phyloP scores from a whole-genome alignment of 2,329 filamentous ascomycete genomes.

The Exophiala aquamarina region DNA sequence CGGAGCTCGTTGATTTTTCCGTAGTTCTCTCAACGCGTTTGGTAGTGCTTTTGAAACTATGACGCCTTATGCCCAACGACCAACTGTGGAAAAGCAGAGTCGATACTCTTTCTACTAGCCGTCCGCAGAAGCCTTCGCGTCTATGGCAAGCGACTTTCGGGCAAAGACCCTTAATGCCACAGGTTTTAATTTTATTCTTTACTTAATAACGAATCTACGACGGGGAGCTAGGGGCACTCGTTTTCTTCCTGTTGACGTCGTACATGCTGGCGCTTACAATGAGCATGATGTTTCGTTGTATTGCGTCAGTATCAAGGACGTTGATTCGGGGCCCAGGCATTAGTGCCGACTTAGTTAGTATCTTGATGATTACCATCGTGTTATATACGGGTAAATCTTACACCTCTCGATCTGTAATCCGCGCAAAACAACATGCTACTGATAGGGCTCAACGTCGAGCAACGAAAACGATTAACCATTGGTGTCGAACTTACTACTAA shows the following conservation, averaged over 20 bases:
- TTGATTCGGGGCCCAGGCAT: slow-evolving; percentile 57
- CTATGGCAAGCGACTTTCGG: slow-evolving; percentile 81
- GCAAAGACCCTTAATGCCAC: slow-evolving; percentile 75
- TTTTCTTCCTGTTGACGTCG: slow-evolving; percentile 75
- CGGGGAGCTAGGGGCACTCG: slow-evolving; percentile 74
- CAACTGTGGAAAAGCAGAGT: slow-evolving; percentile 86
- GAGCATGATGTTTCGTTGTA: slow-evolving; percentile 64
- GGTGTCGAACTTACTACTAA: slow-evolving; percentile 92
- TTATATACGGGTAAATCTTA: slow-evolving; percentile 71
- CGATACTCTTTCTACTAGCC: slow-evolving; percentile 89
- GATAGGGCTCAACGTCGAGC: slow-evolving; percentile 58
- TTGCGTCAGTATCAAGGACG: slow-evolving; percentile 71
- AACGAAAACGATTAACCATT: slow-evolving; percentile 78
- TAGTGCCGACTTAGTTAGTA: slow-evolving; percentile 56
- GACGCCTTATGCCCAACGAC: slow-evolving; percentile 83
- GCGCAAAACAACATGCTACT: slow-evolving; percentile 41
- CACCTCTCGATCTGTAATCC: slow-evolving; percentile 73
- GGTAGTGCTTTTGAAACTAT: slow-evolving; percentile 65
- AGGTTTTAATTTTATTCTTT: slow-evolving; percentile 75
- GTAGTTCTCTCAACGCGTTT: slow-evolving; percentile 60
- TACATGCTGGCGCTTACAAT: slow-evolving; percentile 60
- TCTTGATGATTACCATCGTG: slow-evolving; percentile 56
- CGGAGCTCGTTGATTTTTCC: slow-evolving; percentile 67
- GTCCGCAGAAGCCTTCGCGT: slow-evolving; percentile 79
- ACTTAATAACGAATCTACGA: slow-evolving; percentile 83